These are phyloP conservation scores for Trichoderma aggressivum DNA, from an alignment of 2,329 filamentous ascomycete species.

Conservation along the genomic window DNA sequence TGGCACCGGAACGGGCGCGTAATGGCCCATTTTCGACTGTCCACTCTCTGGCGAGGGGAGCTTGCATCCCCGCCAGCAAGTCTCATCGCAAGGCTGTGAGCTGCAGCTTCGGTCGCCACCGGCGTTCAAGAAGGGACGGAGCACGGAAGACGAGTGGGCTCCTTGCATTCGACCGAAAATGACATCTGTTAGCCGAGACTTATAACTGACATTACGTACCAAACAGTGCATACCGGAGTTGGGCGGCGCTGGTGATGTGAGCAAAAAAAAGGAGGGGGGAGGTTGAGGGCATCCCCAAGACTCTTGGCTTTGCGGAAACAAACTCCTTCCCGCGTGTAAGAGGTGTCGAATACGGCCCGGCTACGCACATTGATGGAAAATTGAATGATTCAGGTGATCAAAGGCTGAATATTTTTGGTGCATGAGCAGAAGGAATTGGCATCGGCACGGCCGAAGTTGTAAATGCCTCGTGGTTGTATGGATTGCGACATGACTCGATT, in stretches of 20 bases:
- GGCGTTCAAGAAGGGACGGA: not conserved
- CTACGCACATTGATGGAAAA: not conserved
- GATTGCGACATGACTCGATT: not conserved
- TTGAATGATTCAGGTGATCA: not conserved
- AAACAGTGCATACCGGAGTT: not conserved
- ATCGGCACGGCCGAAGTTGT: conserved; percentile 6
- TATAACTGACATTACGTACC: not conserved
- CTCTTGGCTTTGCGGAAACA: not conserved
- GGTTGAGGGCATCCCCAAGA: not conserved
- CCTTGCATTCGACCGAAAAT: not conserved
- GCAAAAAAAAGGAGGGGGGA: not conserved
- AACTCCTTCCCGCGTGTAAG: not conserved
- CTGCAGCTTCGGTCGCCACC: conserved; percentile 5
- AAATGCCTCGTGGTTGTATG: conserved; percentile 13
- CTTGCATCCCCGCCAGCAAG: not conserved
- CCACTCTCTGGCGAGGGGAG: not conserved
- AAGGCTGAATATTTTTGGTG: not conserved
- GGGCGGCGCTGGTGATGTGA: not conserved
- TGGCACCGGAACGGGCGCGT: not conserved
- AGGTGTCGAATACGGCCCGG: not conserved
- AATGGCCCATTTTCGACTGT: not conserved
- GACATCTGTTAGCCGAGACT: not conserved
- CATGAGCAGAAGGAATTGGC: not conserved
- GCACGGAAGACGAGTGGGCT: not conserved
- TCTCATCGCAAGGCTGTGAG: not conserved